Percentiles rank a stretch among this genome's conserved stretches.
These are phyloP conservation scores for Podospora pseudocomata DNA, from an alignment of 495 filamentous ascomycete species.

Conservation along the genomic window DNA sequence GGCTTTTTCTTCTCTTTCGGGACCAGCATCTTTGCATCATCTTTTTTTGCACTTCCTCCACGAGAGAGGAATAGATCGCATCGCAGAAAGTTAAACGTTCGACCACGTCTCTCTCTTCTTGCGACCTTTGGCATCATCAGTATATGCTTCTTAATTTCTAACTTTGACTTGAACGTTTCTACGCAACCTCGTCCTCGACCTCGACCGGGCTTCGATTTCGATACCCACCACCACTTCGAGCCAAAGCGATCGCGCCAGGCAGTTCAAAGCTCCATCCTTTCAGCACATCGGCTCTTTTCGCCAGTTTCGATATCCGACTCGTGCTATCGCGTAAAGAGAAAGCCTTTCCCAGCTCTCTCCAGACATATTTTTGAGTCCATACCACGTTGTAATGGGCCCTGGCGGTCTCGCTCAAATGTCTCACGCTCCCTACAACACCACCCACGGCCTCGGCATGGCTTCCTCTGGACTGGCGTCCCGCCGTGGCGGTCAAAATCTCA, in stretches of 20 bases:
- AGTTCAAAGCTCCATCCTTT: background rate
- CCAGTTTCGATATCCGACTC: slow-evolving; percentile 3
- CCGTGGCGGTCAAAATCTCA: slow-evolving; percentile 76
- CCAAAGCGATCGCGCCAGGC: background rate
- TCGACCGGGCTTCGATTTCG: slow-evolving; percentile 11
- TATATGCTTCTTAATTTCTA: slow-evolving; percentile 30
- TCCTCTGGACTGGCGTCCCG: slow-evolving; percentile 75
- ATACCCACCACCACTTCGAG: slow-evolving; percentile 1
- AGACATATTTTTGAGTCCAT: slow-evolving; percentile 5
- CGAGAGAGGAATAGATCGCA: slow-evolving; percentile 33
- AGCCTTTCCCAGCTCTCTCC: slow-evolving; percentile 6
- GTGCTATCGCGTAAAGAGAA: background rate
- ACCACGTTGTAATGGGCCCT: slow-evolving; percentile 75
- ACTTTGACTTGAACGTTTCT: slow-evolving; percentile 9
- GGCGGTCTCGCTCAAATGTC: slow-evolving; percentile 99
- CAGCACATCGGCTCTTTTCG: slow-evolving; percentile 2
- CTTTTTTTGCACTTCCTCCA: slow-evolving; percentile 26
- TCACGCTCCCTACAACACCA: slow-evolving; percentile 71
- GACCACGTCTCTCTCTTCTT: slow-evolving; percentile 30
- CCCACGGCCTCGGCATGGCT: slow-evolving; percentile 65
- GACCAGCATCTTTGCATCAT: slow-evolving; percentile 27
- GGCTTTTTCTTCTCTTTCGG: slow-evolving; percentile 18
- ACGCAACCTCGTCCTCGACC: slow-evolving; percentile 7
- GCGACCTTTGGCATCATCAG: slow-evolving; percentile 19
- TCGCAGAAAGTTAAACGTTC: slow-evolving; percentile 28